Conservation (phyloP, 2,329 filamentous ascomycete genomes). For the Nigrospora sphaerica region DNA sequence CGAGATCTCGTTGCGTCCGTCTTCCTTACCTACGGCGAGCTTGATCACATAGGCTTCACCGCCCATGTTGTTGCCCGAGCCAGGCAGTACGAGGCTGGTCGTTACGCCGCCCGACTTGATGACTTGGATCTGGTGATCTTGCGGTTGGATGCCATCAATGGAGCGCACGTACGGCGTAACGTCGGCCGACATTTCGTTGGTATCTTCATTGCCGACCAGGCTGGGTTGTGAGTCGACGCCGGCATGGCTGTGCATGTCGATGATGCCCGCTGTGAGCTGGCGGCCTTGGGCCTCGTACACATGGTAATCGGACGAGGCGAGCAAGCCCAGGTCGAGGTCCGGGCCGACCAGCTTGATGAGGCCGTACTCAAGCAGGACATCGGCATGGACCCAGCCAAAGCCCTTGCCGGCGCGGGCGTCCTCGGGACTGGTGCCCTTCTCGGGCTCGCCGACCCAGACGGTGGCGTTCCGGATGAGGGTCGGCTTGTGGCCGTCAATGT, state of each 20-base stretch:
- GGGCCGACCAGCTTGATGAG: slow-evolving; percentile 48
- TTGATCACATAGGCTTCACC: slow-evolving; percentile 66
- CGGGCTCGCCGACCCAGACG: slow-evolving; percentile 59
- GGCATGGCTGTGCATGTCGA: slow-evolving; percentile 66
- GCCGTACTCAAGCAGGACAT: slow-evolving; percentile 54
- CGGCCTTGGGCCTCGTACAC: slow-evolving; percentile 53
- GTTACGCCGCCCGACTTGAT: slow-evolving; percentile 71
- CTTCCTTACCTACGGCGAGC: slow-evolving; percentile 52
- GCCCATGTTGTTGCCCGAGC: slow-evolving; percentile 66
- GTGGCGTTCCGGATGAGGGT: slow-evolving; percentile 61
- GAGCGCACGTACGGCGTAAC: slow-evolving; percentile 63
- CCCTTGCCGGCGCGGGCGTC: slow-evolving; percentile 52
- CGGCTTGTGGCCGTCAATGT: slow-evolving; percentile 48
- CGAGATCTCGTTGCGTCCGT: slow-evolving; percentile 57
- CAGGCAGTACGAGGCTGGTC: slow-evolving; percentile 58
- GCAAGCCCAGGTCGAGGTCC: slow-evolving; percentile 16
- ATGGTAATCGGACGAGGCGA: slow-evolving; percentile 37
- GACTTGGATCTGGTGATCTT: slow-evolving; percentile 58
- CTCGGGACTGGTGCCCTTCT: slow-evolving; percentile 39
- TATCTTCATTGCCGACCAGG: slow-evolving; percentile 47
- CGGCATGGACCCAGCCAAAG: slow-evolving; percentile 52
- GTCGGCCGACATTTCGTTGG: slow-evolving; percentile 56
- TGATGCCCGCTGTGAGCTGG: slow-evolving; percentile 57
- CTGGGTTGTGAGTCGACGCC: slow-evolving; percentile 52
- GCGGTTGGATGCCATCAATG: slow-evolving; percentile 56